Percentiles rank a stretch among this genome's conserved stretches.
Evolutionary conservation across 495 filamentous ascomycete genomes (phyloP).

Genomic region (Umbilicaria muhlenbergii): DNA sequence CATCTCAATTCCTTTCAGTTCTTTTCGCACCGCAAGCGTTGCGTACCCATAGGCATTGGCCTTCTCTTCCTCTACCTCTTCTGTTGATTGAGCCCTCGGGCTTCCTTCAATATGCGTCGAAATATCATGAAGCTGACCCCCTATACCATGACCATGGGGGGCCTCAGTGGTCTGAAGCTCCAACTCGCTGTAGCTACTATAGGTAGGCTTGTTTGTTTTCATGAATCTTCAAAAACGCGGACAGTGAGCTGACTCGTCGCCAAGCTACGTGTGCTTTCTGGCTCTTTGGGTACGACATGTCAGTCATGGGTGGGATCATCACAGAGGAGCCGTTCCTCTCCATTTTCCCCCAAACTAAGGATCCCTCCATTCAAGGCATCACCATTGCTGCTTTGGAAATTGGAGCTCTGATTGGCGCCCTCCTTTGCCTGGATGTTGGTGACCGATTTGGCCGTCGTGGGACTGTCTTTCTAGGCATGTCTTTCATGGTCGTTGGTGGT

Average conservation of each 20-base stretch:
- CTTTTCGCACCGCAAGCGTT: too few relatives aligned
- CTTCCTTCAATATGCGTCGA: neutral
- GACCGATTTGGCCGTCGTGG: constrained; percentile 26
- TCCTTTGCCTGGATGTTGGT: constrained; percentile 25
- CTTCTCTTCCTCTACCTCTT: neutral
- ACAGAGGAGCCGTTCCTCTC: constrained; percentile 39
- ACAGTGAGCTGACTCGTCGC: neutral
- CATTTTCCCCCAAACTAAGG: constrained; percentile 23
- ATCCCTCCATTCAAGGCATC: constrained; percentile 19
- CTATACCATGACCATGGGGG: constrained; percentile 3
- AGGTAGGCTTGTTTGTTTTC: neutral
- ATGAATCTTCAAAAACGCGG: neutral
- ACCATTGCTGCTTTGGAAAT: constrained; percentile 32
- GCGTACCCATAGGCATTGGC: neutral
- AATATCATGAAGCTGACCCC: neutral
- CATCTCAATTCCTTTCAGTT: too few relatives aligned
- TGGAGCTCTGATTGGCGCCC: constrained; percentile 29
- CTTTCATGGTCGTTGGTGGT: constrained; percentile 27
- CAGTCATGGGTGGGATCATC: constrained; percentile 37
- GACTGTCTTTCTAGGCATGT: constrained; percentile 25
- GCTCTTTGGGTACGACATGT: constrained; percentile 47
- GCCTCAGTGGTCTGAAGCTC: neutral
- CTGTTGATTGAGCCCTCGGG: neutral
- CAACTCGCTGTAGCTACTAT: constrained; percentile 2
- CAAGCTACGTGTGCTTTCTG: constrained; percentile 1